Evolutionary conservation across 2,329 filamentous ascomycete genomes (phyloP), one percentile per base, ranked within the genome.

Genomic region (Rhynchosporium graminicola): DNA sequence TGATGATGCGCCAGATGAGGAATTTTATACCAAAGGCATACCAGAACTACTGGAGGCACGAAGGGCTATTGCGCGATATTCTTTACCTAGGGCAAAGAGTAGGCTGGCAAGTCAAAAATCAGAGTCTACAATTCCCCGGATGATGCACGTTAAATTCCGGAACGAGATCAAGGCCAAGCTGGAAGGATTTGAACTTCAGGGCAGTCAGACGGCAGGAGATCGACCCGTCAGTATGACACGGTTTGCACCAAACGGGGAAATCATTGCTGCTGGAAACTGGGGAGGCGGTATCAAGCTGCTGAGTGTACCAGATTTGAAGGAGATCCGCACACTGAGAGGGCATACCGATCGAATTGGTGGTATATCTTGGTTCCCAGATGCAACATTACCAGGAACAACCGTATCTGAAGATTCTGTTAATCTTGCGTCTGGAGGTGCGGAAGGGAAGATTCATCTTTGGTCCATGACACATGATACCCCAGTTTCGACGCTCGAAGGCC

Each of bases 181-280:
- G 36, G 82, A 88, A 68, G 88, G 82, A 0, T 96, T 97, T 68
- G 94, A 98, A 72, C 82, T 99, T 15, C 95, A 95, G 74, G 96
- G 92, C 20, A 96, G 91, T 73, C 95, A 99, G 77, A 94, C 92
- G 63, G 92, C 92, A 0, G 92, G 92, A 56, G 93, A 98, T 68
- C 83, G 95, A 45, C 91, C 96, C 26, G 86, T 99, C 60, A 94
- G 92, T 76, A 94, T 98, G 77, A 91, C 92, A 54, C 86, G 95
- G 61, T 93, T 99, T 77, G 88, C 94, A 7, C 95, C 95, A 0
- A 89, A 90, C 71, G 91, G 92, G 15, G 82, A 94, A 74, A 82
- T 89, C 9, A 83, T 98, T 42, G 95, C 94, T 3, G 91, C 92
- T 2, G 95, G 95, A 45, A 97, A 96, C 73, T 98, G 93, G 92